A percentile compares a stretch with the other conserved stretches of the same genome.
Evolutionary conservation across 1,284 basidiomycete genomes (phyloP).

Genomic region (Phellinidium pouzarii): DNA sequence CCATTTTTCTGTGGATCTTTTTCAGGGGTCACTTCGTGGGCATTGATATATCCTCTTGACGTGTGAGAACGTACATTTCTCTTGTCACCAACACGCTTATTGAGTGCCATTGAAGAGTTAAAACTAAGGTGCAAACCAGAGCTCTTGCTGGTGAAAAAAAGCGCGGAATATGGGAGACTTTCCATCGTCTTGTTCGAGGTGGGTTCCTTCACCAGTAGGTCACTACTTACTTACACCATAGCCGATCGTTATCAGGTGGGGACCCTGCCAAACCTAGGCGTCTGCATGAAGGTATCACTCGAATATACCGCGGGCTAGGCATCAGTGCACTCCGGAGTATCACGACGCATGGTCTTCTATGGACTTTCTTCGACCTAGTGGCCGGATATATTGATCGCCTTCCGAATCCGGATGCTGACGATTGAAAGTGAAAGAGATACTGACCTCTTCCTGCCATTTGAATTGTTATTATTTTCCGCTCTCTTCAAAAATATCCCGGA

Average conservation of each 20-base stretch:
- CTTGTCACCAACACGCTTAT: not conserved
- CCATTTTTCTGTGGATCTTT: conserved; percentile 83
- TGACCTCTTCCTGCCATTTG: not conserved
- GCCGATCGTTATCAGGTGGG: conserved; percentile 50
- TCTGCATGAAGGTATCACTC: conserved; percentile 58
- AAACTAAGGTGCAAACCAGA: conserved; percentile 89
- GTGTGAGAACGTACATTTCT: conserved; percentile 48
- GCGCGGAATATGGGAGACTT: conserved; percentile 64
- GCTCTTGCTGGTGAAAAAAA: conserved; percentile 71
- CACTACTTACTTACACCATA: not conserved
- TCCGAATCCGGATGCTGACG: conserved; percentile 33
- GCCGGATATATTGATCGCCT: conserved; percentile 69
- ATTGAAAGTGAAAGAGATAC: not conserved
- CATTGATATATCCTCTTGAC: conserved; percentile 77
- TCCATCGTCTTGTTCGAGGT: conserved; percentile 73
- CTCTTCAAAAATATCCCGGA: not conserved
- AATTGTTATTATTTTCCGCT: too few species aligned
- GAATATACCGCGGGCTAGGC: conserved; percentile 81
- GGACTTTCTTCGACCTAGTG: conserved; percentile 77
- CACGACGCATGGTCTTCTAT: conserved; percentile 76
- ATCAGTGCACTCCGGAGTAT: conserved; percentile 78
- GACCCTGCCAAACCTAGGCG: conserved; percentile 69
- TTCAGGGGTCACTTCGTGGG: conserved; percentile 79
- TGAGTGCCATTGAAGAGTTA: conserved; percentile 51
- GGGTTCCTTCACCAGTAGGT: conserved; percentile 17